Evolutionary conservation across 2,329 filamentous ascomycete species (phyloP), one percentile per base, ranked within the genome.

Genomic region (Blastomyces gilchristii): DNA sequence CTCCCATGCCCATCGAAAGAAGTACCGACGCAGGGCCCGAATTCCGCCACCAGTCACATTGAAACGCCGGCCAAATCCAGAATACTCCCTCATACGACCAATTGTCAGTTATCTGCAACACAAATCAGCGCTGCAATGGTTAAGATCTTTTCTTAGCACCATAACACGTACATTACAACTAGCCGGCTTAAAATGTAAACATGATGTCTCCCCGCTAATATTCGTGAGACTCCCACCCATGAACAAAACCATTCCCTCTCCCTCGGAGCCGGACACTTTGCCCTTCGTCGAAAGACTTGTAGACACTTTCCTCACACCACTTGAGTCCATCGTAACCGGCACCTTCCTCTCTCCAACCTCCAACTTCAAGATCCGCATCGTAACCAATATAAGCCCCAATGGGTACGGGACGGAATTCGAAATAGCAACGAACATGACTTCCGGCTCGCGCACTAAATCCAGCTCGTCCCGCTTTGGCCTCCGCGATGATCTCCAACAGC

Each of bases 1-100:
- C 8, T 84, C 83, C 58, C 87, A 92, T 67, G 86, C 89, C 1
- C 93, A 97, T 73, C 85, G 88, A 11, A 84, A 89, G 71, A 91
- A 87, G 67, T 83, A 90, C 65, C 83, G 83, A 53, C 73, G 75
- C 22, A 84, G 91, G 62, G 88, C 87, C 1, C 83, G 86, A 39
- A 79, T 85, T 1, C 86, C 87, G 9, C 77, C 79, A 8, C 82
- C 86, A 6, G 71, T 86, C 64, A 77, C 79, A 11, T 76, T 78
- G 18, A 78, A 78, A 60, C 81, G 80, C 64, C 78, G 79, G 45
- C 72, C 80, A 28, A 76, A 75, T 7, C 79, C 79, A 2, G 77
- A 83, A 54, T 81, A 85, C 61, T 76, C 79, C n/a, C 77, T 89
- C 28, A 73, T 89, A 22, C 81, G 84, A 14, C 83, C 85, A 1